Conservation (phyloP, 148 eudicot species). For the Vaccinium myrtillus region DNA sequence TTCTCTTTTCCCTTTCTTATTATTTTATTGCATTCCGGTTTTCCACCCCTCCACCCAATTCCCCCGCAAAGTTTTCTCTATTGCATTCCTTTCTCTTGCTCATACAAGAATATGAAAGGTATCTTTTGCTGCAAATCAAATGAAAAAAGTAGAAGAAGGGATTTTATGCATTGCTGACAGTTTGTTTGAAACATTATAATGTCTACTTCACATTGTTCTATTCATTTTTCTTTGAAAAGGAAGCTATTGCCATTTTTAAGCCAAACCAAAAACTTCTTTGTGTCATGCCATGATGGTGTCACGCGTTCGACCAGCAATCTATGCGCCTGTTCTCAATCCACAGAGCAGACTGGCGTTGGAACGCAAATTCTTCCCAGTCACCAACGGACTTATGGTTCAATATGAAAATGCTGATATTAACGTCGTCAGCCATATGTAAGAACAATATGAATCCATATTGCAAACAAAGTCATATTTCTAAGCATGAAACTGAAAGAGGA, state of each 20-base stretch:
- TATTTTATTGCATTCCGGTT: background rate
- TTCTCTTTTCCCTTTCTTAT: background rate
- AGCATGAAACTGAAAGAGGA: background rate
- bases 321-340: background rate
- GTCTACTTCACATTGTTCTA: background rate
- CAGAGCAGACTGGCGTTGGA: background rate
- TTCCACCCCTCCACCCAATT: background rate
- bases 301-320: background rate
- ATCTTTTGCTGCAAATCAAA: background rate
- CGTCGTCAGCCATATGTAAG: background rate
- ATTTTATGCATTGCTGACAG: background rate
- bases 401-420: background rate
- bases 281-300: background rate
- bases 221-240: background rate
- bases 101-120: too few species aligned
- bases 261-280: background rate
- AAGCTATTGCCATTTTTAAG: background rate
- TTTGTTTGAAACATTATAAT: background rate
- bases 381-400: constrained; percentile 7
- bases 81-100: background rate
- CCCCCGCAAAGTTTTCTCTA: background rate
- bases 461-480: background rate
- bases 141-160: background rate
- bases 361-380: background rate
- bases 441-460: background rate